phyloP scores from a whole-genome alignment of 2,329 filamentous ascomycete species.

The Pyrenophora seminiperda region DNA sequence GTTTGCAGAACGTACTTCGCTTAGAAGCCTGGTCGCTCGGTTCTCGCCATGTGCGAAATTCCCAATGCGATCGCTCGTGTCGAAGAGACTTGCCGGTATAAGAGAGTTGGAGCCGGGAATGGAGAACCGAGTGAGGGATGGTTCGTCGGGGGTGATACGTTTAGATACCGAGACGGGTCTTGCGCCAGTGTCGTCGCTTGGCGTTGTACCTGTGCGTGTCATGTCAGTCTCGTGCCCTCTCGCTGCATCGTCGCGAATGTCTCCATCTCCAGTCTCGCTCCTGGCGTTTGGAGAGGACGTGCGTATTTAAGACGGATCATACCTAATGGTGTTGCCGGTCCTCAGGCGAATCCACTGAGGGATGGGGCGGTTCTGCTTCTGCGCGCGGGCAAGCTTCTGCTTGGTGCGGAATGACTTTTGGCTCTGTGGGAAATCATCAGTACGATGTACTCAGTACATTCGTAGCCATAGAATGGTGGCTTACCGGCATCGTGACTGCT shows the following conservation, averaged over 20 bases:
- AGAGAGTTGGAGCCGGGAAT: constrained; percentile 35
- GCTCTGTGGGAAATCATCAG: constrained; percentile 65
- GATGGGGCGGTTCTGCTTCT: constrained; percentile 99
- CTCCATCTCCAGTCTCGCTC: constrained; percentile 7
- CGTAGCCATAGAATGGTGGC: constrained; percentile 16
- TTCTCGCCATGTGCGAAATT: constrained; percentile 38
- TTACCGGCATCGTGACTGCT: constrained; percentile 50
- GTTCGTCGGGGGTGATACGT: constrained; percentile 58
- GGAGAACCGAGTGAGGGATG: constrained; percentile 42
- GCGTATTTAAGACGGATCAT: constrained; percentile 53
- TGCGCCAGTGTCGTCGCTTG: constrained; percentile 99
- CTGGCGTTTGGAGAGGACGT: not conserved
- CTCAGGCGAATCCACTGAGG: constrained; percentile 99
- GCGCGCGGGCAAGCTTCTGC: constrained; percentile 99
- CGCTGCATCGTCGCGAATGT: not conserved
- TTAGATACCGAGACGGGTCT: constrained; percentile 99
- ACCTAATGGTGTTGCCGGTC: constrained; percentile 99
- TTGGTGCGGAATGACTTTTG: constrained; percentile 99
- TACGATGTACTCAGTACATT: not conserved
- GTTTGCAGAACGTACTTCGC: constrained; percentile 28
- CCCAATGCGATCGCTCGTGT: constrained; percentile 35
- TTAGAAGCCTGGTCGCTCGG: constrained; percentile 34
- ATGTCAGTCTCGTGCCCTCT: constrained; percentile 19
- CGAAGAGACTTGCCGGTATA: constrained; percentile 25
- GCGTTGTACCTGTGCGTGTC: constrained; percentile 85